Percentiles rank a stretch among this genome's conserved stretches.
These are phyloP conservation scores for Ceratocystis destructans DNA, from an alignment of 2,329 filamentous ascomycete species.

Conservation along the genomic window DNA sequence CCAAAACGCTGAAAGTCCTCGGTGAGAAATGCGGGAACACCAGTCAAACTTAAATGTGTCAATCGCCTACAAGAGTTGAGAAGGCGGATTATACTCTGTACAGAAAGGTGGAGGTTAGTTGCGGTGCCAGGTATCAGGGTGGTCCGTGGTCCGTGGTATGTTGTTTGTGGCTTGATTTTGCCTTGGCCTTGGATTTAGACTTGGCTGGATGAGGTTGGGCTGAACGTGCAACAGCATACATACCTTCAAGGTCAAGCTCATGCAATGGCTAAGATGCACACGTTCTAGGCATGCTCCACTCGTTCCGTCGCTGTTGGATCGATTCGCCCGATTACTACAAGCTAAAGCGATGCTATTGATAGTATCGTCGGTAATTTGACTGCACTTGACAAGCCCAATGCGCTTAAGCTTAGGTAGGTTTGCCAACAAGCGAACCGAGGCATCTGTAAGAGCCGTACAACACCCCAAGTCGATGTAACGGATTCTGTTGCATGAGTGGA, in stretches of 20 bases:
- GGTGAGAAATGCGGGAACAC: slow-evolving; percentile 77
- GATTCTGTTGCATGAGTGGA: slow-evolving; percentile 79
- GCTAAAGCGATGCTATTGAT: slow-evolving; percentile 35
- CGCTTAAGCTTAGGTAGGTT: slow-evolving; percentile 83
- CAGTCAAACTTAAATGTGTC: slow-evolving; percentile 87
- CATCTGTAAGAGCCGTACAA: slow-evolving; percentile 76
- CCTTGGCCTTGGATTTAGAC: background rate
- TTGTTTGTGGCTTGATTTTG: background rate
- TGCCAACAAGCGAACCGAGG: slow-evolving; percentile 71
- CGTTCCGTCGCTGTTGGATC: slow-evolving; percentile 21
- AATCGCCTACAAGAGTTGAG: slow-evolving; percentile 84
- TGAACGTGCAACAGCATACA: slow-evolving; percentile 25
- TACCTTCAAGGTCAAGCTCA: slow-evolving; percentile 68
- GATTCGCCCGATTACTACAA: background rate
- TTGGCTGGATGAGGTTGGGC: background rate
- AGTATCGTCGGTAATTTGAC: slow-evolving; percentile 75
- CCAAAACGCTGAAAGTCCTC: slow-evolving; percentile 77
- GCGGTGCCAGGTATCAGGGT: background rate
- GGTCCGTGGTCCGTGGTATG: too few species aligned
- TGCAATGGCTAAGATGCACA: slow-evolving; percentile 92
- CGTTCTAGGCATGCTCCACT: slow-evolving; percentile 56
- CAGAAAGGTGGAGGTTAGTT: background rate
- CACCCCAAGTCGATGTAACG: slow-evolving; percentile 97
- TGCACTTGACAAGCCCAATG: slow-evolving; percentile 90
- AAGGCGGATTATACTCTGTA: slow-evolving; percentile 66